Percentiles rank a stretch among this genome's conserved stretches.
Evolutionary conservation across 768 basidiomycete species (phyloP).

Genomic region (Porphyrellus cyaneotinctus): DNA sequence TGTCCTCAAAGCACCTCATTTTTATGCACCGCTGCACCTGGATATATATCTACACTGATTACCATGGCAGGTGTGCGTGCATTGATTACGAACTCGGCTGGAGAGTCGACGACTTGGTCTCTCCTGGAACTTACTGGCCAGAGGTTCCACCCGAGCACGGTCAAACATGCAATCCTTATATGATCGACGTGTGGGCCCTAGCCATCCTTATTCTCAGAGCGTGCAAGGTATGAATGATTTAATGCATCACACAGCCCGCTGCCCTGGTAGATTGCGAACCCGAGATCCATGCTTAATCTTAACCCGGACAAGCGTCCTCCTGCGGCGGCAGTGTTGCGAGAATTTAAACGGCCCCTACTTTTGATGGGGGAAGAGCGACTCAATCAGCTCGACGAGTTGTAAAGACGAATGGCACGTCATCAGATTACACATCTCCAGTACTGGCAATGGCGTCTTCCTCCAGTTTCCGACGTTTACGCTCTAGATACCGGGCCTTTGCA

Average conservation of each 20-base stretch:
- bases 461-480: conserved; percentile 74
- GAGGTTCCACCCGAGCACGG: conserved; percentile 64
- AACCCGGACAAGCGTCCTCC: conserved; percentile 51
- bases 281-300: conserved; percentile 56
- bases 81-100: conserved; percentile 73
- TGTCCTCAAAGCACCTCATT: conserved; percentile 47
- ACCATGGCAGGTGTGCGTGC: conserved; percentile 59
- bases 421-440: not conserved
- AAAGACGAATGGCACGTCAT: not conserved
- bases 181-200: conserved; percentile 72
- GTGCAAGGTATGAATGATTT: conserved; percentile 49
- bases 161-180: conserved; percentile 54
- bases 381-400: not conserved
- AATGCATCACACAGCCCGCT: not conserved
- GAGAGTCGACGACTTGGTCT: conserved; percentile 39
- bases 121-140: conserved; percentile 38
- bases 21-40: conserved; percentile 76
- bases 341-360: conserved; percentile 49
- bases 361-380: conserved; percentile 37
- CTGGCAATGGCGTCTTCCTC: conserved; percentile 36
- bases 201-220: conserved; percentile 60
- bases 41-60: conserved; percentile 69
- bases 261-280: conserved; percentile 47
- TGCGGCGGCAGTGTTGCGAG: conserved; percentile 42
- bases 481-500: conserved; percentile 70